A percentile compares a stretch with the other conserved stretches of the same genome.
Conservation (phyloP, 345 rosid genomes). For the Nasturtium officinale region DNA sequence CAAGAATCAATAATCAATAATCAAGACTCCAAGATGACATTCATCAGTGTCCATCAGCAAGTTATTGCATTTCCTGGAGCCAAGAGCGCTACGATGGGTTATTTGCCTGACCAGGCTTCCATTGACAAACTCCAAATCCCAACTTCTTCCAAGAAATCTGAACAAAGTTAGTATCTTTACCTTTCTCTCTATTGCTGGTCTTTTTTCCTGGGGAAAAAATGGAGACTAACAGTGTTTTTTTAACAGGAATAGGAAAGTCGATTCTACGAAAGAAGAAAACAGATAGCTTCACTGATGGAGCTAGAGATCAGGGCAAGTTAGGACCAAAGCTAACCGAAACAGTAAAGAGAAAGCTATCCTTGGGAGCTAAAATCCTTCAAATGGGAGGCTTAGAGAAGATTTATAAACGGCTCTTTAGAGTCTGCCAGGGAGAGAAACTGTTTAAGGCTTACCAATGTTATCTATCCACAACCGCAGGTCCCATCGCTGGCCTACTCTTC, state of each 20-base stretch:
- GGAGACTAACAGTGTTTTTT: slow-evolving; percentile 3
- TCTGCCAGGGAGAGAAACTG: slow-evolving; percentile 51
- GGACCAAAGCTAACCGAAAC: slow-evolving; percentile 56
- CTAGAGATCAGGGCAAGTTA: slow-evolving; percentile 47
- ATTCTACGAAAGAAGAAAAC: slow-evolving; percentile 42
- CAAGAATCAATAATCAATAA: slow-evolving; percentile 41
- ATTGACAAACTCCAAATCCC: slow-evolving; percentile 40
- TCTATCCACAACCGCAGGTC: slow-evolving; percentile 63
- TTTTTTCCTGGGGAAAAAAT: neutral
- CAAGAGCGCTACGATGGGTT: slow-evolving; percentile 17
- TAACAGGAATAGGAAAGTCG: slow-evolving; percentile 32
- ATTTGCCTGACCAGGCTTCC: slow-evolving; percentile 35
- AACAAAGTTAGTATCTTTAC: slow-evolving; percentile 8
- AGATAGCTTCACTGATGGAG: slow-evolving; percentile 43
- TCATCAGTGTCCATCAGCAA: slow-evolving; percentile 34
- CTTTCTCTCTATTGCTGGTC: neutral
- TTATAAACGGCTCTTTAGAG: slow-evolving; percentile 50
- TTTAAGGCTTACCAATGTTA: slow-evolving; percentile 61
- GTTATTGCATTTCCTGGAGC: slow-evolving; percentile 16
- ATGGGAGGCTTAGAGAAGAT: slow-evolving; percentile 50
- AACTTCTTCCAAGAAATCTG: slow-evolving; percentile 24
- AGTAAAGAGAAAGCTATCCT: slow-evolving; percentile 50
- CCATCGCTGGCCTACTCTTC: slow-evolving; percentile 61
- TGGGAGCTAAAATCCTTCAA: slow-evolving; percentile 51
- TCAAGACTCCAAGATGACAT: slow-evolving; percentile 27